A percentile compares a stretch with the other conserved stretches of the same genome.
These are phyloP conservation scores for Boletus sp. DNA, from an alignment of 768 basidiomycete genomes.

Conservation along the genomic window DNA sequence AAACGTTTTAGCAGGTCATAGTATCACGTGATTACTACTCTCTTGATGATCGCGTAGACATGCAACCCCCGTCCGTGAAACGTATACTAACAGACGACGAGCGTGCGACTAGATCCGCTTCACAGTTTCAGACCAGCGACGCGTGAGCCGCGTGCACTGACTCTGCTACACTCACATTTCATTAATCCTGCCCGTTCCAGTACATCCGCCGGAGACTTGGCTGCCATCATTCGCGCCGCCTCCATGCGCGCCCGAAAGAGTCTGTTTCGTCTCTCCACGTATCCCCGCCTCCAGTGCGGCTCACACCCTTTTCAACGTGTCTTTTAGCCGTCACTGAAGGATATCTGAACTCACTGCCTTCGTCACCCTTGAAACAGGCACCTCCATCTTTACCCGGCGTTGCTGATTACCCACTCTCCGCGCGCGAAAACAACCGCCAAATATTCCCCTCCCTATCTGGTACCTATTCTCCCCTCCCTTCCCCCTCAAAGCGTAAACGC, in stretches of 20 bases:
- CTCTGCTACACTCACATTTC: too few relatives aligned
- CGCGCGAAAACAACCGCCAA: constrained; percentile 55
- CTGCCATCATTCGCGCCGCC: constrained; percentile 53
- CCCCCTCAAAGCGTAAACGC: constrained; percentile 39
- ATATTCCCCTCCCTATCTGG: constrained; percentile 41
- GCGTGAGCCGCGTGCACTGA: constrained; percentile 20
- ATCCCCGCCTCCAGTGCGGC: constrained; percentile 27
- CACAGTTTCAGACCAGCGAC: constrained; percentile 13
- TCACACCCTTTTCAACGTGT: constrained; percentile 25
- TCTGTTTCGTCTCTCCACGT: constrained; percentile 33
- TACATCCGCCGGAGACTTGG: constrained; percentile 43
- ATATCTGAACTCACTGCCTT: constrained; percentile 47
- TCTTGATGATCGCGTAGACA: too few relatives aligned
- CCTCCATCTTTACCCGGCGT: constrained; percentile 19
- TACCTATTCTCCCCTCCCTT: constrained; percentile 30
- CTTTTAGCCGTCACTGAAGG: constrained; percentile 59
- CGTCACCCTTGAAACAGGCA: constrained; percentile 31
- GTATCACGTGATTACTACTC: background rate
- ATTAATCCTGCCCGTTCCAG: constrained; percentile 16
- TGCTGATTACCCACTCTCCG: constrained; percentile 47
- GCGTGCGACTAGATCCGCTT: constrained; percentile 14
- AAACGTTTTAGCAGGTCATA: background rate
- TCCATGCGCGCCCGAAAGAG: constrained; percentile 62
- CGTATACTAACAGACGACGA: constrained; percentile 36
- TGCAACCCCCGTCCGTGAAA: constrained; percentile 31